Percentiles rank a stretch among this genome's conserved stretches.
These are phyloP conservation scores for Camelina hispida DNA, from an alignment of 345 rosid genomes.

Conservation along the genomic window DNA sequence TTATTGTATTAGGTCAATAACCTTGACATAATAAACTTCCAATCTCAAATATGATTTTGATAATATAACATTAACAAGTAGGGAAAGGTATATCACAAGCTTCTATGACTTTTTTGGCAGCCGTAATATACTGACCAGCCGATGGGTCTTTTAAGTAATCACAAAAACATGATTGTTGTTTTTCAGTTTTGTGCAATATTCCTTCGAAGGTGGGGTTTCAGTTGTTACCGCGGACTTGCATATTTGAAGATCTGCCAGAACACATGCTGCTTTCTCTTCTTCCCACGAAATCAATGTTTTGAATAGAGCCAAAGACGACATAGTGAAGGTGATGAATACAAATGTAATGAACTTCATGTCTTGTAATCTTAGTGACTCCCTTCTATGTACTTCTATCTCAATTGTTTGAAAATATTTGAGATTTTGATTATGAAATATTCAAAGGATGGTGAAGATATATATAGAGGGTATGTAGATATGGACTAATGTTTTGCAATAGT, in stretches of 20 bases:
- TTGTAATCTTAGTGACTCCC: neutral
- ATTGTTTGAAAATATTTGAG: neutral
- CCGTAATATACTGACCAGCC: neutral
- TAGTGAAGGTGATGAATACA: neutral
- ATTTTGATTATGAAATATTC: neutral
- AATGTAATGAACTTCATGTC: conserved; percentile 11
- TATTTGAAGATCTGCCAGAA: neutral
- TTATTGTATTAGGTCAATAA: too few relatives aligned
- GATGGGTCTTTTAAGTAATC: conserved; percentile 43
- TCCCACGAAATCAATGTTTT: neutral
- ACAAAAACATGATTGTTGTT: conserved; percentile 59
- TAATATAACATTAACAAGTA: too few relatives aligned
- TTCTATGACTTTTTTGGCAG: conserved; percentile 35
- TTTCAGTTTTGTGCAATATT: conserved; percentile 55
- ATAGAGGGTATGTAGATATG: neutral
- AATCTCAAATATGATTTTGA: too few relatives aligned
- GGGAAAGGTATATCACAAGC: conserved; percentile 40
- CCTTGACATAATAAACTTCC: too few relatives aligned
- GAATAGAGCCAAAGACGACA: conserved; percentile 5
- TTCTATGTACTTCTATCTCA: neutral
- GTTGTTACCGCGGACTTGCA: conserved; percentile 41
- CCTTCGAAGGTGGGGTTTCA: conserved; percentile 35
- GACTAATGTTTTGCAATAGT: neutral
- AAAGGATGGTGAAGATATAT: neutral
- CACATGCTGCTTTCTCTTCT: neutral